phyloP scores from a whole-genome alignment of 2,329 filamentous ascomycete genomes.

The Diaporthe longicolla region DNA sequence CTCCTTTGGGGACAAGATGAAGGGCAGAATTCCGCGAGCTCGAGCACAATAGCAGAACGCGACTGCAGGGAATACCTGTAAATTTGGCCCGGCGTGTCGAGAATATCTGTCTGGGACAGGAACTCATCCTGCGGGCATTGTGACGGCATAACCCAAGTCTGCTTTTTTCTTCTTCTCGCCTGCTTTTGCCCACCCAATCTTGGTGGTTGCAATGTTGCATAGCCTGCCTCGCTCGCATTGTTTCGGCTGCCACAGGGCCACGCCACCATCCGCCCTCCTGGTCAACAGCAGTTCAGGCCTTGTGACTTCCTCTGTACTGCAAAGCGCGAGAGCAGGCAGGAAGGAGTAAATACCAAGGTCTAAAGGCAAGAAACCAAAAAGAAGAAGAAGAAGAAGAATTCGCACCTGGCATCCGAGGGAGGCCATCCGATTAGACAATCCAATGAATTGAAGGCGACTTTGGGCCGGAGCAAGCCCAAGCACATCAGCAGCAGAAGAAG shows the following conservation, averaged over 20 bases:
- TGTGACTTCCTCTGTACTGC: neutral
- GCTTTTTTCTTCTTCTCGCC: too few species aligned
- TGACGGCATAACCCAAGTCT: neutral
- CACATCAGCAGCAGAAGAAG: neutral
- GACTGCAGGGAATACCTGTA: neutral
- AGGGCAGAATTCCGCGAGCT: neutral
- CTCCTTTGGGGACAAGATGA: neutral
- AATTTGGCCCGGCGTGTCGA: conserved; percentile 1
- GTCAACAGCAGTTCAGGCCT: neutral
- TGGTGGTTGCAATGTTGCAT: conserved; percentile 26
- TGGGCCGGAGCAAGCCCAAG: neutral
- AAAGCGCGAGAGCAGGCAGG: neutral
- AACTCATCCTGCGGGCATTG: neutral
- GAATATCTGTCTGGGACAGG: neutral
- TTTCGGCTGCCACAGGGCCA: conserved; percentile 29
- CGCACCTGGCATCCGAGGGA: neutral
- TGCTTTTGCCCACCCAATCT: neutral
- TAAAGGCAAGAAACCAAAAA: neutral
- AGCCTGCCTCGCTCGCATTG: conserved; percentile 23
- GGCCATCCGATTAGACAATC: neutral
- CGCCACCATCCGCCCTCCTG: conserved; percentile 19
- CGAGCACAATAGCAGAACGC: neutral
- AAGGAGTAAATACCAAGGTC: neutral
- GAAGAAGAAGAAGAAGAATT: neutral
- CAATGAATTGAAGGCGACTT: conserved; percentile 1